Base-by-base conservation (phyloP, 202 grass and related monocot genomes). In the Schoenoplectus triqueter region DNA sequence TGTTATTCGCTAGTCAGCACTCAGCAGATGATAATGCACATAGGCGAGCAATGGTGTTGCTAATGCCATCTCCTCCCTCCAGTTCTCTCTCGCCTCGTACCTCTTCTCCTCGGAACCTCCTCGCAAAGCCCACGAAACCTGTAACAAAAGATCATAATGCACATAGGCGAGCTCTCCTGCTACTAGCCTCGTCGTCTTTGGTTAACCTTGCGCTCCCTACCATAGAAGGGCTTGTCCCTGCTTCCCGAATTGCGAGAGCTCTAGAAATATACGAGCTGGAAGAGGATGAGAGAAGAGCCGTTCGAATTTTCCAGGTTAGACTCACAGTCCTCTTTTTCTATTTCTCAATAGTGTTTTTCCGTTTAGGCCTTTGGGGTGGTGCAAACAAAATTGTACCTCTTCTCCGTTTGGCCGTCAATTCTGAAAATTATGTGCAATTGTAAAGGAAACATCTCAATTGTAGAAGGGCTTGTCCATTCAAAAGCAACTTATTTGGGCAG, bases 241-340 rank as follows among this genome's bases (percentile, higher is more conserved):
- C 65, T 70, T 69, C 63, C 45, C 65, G 7, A 57, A 68, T 83
- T 69, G 81, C 81, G 11, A 57, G 63, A 69, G 64, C 81, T 69
- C 81, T 41, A 10, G 81, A 83, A 40, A 83, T 83, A 70, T 83
- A 70, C 47, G 81, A 83, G 22, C 64, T 83, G 20, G 87, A 92
- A 77, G 84, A 88, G 68, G 89, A 92, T 49, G 94, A 93, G 85
- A 73, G 85, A 64, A 90, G 83, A 51, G 82, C 88, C 46, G 89
- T 97, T 44, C 78, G 73, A 62, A 66, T 97, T 73, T 97, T 97
- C 82, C 86, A 92, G 89, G 93, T 96, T 7, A 41, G 10, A 55
- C 3, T 13, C 0, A 0, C 7, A 5, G 1, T 56, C 7, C 49
- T n/a, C 64, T 0, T 55, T 39, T 39, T 10, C 21, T 31, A 66